phyloP scores from a whole-genome alignment of 257 asterid genomes.

The Nicotiana obtusifolia region DNA sequence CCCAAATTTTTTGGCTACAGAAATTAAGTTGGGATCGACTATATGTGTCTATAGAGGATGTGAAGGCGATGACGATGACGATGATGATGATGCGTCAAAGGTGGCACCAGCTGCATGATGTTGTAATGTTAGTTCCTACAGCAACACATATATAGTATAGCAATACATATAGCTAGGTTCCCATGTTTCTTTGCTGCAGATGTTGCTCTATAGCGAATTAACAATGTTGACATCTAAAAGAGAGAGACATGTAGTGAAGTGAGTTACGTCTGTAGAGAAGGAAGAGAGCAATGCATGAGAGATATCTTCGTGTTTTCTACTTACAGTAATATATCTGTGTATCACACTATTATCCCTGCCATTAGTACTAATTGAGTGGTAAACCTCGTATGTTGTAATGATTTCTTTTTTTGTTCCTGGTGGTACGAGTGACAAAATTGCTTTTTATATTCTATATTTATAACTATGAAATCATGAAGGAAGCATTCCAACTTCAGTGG shows the following conservation, averaged over 20 bases:
- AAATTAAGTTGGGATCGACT: neutral
- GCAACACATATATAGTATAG: too few species aligned
- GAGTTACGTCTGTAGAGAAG: neutral
- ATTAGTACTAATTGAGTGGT: neutral
- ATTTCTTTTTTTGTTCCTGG: too few species aligned
- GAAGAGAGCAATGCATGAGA: neutral
- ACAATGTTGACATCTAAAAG: neutral
- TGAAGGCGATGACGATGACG: neutral
- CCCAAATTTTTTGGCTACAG: neutral
- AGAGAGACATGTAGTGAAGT: neutral
- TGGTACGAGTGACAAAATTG: too few species aligned
- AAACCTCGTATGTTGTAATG: neutral
- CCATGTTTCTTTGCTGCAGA: too few species aligned
- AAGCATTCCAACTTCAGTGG: neutral
- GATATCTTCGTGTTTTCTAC: neutral
- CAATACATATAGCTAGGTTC: neutral
- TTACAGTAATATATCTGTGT: neutral
- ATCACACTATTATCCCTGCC: neutral
- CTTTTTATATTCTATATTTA: neutral
- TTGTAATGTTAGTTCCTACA: neutral
- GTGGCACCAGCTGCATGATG: conserved; percentile 6
- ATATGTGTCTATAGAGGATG: neutral
- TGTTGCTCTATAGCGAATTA: neutral
- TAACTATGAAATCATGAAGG: neutral
- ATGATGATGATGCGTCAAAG: conserved; percentile 4